phyloP scores from a whole-genome alignment of 1,284 basidiomycete genomes.

The Irpex rosettiformis region DNA sequence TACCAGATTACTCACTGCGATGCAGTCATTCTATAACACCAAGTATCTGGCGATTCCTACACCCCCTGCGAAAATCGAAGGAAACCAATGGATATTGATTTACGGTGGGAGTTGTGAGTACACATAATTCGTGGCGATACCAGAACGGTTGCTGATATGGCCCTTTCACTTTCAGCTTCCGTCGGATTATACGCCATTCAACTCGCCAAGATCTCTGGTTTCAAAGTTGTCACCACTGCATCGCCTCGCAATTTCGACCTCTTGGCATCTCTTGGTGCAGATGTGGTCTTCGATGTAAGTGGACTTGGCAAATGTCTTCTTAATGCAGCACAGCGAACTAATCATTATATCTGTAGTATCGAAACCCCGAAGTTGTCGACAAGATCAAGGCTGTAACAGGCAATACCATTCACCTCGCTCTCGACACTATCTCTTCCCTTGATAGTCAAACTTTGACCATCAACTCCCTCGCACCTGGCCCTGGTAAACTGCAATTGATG shows the following conservation, averaged over 20 bases:
- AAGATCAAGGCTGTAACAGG: slow-evolving; percentile 24
- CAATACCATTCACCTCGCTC: slow-evolving; percentile 19
- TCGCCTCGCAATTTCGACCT: slow-evolving; percentile 37
- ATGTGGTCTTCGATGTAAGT: slow-evolving; percentile 34
- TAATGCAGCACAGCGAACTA: too few relatives aligned
- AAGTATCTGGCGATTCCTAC: slow-evolving; percentile 22
- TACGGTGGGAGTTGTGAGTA: slow-evolving; percentile 30
- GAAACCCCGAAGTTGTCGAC: slow-evolving; percentile 20
- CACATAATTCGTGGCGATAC: not conserved
- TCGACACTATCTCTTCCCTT: slow-evolving; percentile 22
- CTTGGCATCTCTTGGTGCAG: slow-evolving; percentile 38
- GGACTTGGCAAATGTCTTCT: not conserved
- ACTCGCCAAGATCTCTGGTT: slow-evolving; percentile 38
- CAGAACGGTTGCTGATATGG: not conserved
- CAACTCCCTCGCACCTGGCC: slow-evolving; percentile 15
- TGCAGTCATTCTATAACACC: slow-evolving; percentile 31
- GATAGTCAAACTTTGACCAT: slow-evolving; percentile 15
- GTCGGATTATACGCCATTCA: slow-evolving; percentile 45
- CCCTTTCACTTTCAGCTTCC: slow-evolving; percentile 17
- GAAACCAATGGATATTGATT: slow-evolving; percentile 27
- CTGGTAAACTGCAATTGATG: slow-evolving; percentile 18
- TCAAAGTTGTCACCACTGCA: slow-evolving; percentile 38
- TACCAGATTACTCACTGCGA: slow-evolving; percentile 30
- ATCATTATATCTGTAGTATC: too few relatives aligned
- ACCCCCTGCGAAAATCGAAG: slow-evolving; percentile 18